These are phyloP conservation scores for Talaromyces marneffei DNA, from an alignment of 2,329 filamentous ascomycete genomes.

Conservation along the genomic window DNA sequence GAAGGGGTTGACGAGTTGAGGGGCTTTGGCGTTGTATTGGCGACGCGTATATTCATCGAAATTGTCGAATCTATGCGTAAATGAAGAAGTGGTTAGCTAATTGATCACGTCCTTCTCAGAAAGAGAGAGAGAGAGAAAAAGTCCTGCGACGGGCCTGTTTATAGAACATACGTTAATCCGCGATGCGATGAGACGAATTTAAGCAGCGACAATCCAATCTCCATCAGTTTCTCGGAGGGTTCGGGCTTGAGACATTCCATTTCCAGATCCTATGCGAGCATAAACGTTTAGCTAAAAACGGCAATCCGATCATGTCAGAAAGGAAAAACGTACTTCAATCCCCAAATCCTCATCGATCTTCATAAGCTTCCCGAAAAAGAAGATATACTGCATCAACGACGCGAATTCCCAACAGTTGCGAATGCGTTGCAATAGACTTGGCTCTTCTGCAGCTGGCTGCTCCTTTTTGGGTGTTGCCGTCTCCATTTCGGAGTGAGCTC, in stretches of 20 bases:
- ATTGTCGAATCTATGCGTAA: slow-evolving; percentile 60
- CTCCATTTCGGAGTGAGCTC: slow-evolving; percentile 52
- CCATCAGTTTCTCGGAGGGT: slow-evolving; percentile 65
- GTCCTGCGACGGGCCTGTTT: too few species aligned
- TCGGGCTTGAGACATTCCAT: slow-evolving; percentile 74
- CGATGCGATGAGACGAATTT: slow-evolving; percentile 93
- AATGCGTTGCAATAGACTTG: slow-evolving; percentile 57
- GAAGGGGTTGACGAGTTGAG: slow-evolving; percentile 70
- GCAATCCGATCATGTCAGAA: too few species aligned
- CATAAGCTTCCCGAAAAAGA: slow-evolving; percentile 78
- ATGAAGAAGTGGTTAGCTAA: background rate
- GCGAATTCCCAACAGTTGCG: slow-evolving; percentile 96
- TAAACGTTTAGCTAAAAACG: too few species aligned
- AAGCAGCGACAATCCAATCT: slow-evolving; percentile 79
- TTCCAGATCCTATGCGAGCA: slow-evolving; percentile 66
- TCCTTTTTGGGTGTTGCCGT: slow-evolving; percentile 20
- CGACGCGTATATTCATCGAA: slow-evolving; percentile 91
- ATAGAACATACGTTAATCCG: slow-evolving; percentile 81
- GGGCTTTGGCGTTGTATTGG: slow-evolving; percentile 78
- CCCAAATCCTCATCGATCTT: slow-evolving; percentile 86
- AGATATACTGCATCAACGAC: slow-evolving; percentile 88
- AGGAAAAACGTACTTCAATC: slow-evolving; percentile 64
- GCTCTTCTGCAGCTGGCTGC: slow-evolving; percentile 34
- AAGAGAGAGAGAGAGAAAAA: too few species aligned
- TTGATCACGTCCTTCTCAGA: too few species aligned